These are phyloP conservation scores for Tripterygium wilfordii DNA, from an alignment of 177 flowering plant species.

Conservation along the genomic window DNA sequence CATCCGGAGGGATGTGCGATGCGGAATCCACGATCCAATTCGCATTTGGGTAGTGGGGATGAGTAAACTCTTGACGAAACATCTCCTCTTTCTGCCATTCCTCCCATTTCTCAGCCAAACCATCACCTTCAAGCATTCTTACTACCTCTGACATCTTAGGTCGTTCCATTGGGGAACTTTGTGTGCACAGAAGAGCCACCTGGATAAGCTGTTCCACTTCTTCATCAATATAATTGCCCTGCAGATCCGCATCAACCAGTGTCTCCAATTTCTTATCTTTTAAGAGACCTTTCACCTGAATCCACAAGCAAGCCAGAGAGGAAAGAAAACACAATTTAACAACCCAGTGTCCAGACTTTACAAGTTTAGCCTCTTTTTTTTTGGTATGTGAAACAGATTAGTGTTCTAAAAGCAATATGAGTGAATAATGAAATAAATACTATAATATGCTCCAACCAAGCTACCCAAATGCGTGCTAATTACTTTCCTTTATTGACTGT, in stretches of 20 bases:
- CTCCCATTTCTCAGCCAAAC: slow-evolving; percentile 46
- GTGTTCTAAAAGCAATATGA: no score
- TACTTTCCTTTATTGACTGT: no score
- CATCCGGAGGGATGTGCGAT: slow-evolving; percentile 29
- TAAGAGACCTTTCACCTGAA: slow-evolving; percentile 33
- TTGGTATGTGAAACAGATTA: no score
- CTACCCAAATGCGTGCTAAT: no score
- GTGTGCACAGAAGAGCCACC: slow-evolving; percentile 42
- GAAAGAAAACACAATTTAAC: not conserved
- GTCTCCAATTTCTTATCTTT: slow-evolving; percentile 26
- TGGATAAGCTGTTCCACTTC: slow-evolving; percentile 44
- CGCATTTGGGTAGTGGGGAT: slow-evolving; percentile 10
- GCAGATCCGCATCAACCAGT: slow-evolving; percentile 26
- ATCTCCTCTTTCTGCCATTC: slow-evolving; percentile 45
- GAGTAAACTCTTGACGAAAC: slow-evolving; percentile 26
- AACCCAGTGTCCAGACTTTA: no score
- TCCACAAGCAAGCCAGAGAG: not conserved
- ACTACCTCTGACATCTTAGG: slow-evolving; percentile 52
- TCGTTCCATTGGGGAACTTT: slow-evolving; percentile 28
- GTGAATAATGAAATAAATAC: no score
- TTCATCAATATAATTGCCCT: slow-evolving; percentile 25
- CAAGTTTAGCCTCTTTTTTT: no score
- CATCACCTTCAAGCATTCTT: slow-evolving; percentile 47
- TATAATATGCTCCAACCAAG: no score
- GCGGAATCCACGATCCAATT: slow-evolving; percentile 34